Conservation (phyloP, 2,329 filamentous ascomycete species). For the Fusarium coffeatum region DNA sequence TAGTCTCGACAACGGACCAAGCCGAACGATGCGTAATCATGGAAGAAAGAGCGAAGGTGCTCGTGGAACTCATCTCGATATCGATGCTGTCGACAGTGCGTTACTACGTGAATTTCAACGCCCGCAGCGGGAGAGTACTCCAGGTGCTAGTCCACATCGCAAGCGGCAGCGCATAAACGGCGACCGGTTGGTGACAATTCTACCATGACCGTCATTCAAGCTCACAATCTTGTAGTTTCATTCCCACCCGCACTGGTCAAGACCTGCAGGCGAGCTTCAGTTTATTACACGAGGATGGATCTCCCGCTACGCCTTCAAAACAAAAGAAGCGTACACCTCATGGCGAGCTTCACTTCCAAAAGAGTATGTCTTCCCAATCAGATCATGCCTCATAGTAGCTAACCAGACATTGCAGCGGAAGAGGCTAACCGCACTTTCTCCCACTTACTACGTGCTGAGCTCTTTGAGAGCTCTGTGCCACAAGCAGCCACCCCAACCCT, state of each 20-base stretch:
- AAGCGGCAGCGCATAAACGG: conserved; percentile 71
- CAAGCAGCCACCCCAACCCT: conserved; percentile 76
- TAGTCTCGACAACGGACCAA: conserved; percentile 52
- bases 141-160: conserved; percentile 65
- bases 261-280: conserved; percentile 94
- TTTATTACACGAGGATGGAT: conserved; percentile 90
- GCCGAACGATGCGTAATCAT: conserved; percentile 51
- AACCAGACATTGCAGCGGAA: conserved; percentile 67
- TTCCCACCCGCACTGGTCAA: conserved; percentile 91
- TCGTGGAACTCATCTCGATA: conserved; percentile 57
- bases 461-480: conserved; percentile 91
- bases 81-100: conserved; percentile 63
- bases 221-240: conserved; percentile 74
- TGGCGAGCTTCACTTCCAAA: conserved; percentile 93
- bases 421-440: conserved; percentile 96
- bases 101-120: conserved; percentile 64
- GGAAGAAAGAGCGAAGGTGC: conserved; percentile 52
- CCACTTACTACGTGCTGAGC: conserved; percentile 84
- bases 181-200: conserved; percentile 62
- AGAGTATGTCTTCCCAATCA: conserved; percentile 67
- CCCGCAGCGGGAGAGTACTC: conserved; percentile 64
- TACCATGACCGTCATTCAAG: not conserved
- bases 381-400: not conserved
- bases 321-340: conserved; percentile 86
- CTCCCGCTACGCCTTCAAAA: conserved; percentile 89